Percentiles rank a stretch among this genome's conserved stretches.
Conservation (phyloP, 768 basidiomycete genomes). For the Serendipita sp. region DNA sequence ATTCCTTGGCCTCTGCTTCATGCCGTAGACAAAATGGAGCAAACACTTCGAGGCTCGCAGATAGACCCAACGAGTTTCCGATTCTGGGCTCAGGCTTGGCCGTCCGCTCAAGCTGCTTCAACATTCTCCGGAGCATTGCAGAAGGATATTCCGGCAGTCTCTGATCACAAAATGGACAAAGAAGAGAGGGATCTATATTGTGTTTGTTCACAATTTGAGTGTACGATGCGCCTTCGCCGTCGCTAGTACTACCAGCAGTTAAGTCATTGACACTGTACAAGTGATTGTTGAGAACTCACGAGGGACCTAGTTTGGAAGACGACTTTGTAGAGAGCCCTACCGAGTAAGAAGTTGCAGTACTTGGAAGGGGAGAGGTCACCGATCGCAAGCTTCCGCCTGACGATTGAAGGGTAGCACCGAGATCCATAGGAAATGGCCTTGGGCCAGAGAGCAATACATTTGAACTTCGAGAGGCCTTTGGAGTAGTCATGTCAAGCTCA, state of each 20-base stretch:
- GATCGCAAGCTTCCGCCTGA: no score
- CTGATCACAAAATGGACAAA: constrained; percentile 73
- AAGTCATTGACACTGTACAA: not conserved
- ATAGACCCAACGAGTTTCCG: constrained; percentile 49
- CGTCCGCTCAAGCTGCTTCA: constrained; percentile 33
- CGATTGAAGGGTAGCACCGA: not conserved
- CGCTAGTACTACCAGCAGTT: not conserved
- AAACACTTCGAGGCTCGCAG: constrained; percentile 33
- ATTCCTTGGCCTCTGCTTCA: constrained; percentile 52
- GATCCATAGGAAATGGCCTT: not conserved
- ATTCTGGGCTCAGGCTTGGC: constrained; percentile 48
- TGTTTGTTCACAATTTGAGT: not conserved
- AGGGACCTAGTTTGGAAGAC: not conserved
- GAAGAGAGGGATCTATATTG: constrained; percentile 39
- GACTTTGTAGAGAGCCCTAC: not conserved
- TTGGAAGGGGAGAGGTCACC: no score
- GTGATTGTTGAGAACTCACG: not conserved
- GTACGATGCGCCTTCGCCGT: not conserved
- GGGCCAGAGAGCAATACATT: not conserved
- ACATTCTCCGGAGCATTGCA: constrained; percentile 35
- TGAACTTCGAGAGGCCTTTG: no score
- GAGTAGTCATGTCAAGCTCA: no score
- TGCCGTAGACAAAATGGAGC: constrained; percentile 62
- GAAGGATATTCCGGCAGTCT: constrained; percentile 47
- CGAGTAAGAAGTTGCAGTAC: no score